phyloP scores from a whole-genome alignment of 2,329 filamentous ascomycete species.

The Stromatinia cepivora region DNA sequence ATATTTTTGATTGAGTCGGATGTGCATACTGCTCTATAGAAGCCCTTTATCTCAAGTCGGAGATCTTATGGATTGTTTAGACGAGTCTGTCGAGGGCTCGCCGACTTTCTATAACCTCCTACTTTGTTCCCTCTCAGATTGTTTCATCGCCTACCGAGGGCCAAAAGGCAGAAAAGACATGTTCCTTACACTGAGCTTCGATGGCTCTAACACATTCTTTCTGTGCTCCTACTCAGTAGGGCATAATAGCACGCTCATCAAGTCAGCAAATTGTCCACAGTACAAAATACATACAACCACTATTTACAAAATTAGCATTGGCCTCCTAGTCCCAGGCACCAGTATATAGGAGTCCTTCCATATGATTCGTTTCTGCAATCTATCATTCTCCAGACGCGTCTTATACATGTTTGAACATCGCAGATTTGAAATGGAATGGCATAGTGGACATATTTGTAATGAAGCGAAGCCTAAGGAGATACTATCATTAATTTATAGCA shows the following conservation, averaged over 20 bases:
- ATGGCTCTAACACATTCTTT: background rate
- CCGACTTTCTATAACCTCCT: background rate
- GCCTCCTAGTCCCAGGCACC: no score
- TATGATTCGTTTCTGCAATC: no score
- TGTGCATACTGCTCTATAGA: background rate
- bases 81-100: background rate
- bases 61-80: background rate
- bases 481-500: no score
- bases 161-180: background rate
- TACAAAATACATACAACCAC: background rate
- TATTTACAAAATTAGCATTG: no score
- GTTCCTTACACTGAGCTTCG: no score
- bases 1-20: background rate
- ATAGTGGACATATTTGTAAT: no score
- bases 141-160: no score
- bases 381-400: no score
- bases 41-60: background rate
- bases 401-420: no score
- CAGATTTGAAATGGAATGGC: no score
- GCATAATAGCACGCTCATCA: background rate
- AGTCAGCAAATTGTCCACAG: background rate
- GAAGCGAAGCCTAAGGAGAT: no score
- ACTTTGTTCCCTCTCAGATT: background rate
- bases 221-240: background rate
- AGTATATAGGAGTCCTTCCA: background rate